Percentiles rank a stretch among this genome's conserved stretches.
Evolutionary conservation across 768 basidiomycete genomes (phyloP).

Genomic region (Mrakia hoshinonis): DNA sequence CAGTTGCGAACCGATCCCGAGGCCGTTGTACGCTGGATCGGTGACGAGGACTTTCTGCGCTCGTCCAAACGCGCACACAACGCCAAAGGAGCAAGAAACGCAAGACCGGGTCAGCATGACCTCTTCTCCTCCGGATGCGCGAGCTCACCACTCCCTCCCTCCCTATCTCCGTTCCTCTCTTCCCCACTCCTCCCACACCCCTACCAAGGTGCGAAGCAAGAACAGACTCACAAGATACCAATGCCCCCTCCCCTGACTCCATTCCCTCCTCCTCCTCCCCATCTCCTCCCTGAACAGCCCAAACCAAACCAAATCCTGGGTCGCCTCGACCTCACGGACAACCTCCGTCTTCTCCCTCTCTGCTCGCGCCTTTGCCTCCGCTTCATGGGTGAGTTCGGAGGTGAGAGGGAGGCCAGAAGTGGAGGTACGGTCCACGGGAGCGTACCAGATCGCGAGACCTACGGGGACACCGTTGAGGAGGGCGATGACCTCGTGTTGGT

Average conservation of each 20-base stretch:
- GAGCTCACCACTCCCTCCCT: too few species aligned
- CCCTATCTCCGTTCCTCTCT: neutral
- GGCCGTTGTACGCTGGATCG: neutral
- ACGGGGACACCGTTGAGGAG: too few species aligned
- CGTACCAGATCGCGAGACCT: too few species aligned
- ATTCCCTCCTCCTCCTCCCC: neutral
- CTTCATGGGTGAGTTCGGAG: neutral
- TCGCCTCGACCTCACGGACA: neutral
- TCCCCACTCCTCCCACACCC: neutral
- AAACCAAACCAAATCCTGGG: neutral
- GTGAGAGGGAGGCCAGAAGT: neutral
- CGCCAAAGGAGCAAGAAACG: neutral
- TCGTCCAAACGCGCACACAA: neutral
- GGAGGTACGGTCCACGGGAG: too few species aligned
- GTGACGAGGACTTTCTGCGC: neutral
- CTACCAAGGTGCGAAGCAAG: too few species aligned
- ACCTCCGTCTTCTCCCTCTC: neutral
- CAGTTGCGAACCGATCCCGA: neutral
- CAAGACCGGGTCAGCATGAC: neutral
- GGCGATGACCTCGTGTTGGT: too few species aligned
- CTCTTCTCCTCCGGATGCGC: too few species aligned
- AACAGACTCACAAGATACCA: conserved; percentile 2
- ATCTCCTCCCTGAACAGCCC: neutral
- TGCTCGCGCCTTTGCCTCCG: too few species aligned
- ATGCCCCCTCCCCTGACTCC: neutral